Evolutionary conservation across 2,329 filamentous ascomycete species (phyloP).

Genomic region (Arthrobotrys pseudoclavata): DNA sequence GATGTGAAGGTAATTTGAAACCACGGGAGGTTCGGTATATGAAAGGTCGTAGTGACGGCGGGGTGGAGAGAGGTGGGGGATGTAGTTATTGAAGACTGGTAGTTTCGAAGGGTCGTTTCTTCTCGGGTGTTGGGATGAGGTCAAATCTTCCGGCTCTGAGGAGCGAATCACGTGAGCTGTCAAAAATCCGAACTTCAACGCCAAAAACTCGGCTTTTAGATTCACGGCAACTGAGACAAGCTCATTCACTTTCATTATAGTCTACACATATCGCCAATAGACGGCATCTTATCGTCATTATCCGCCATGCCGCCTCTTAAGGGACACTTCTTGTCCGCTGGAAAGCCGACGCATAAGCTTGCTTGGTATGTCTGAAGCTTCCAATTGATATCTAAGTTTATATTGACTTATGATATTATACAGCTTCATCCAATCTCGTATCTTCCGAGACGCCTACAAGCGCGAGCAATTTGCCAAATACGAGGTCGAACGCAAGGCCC

Average conservation of each 20-base stretch:
- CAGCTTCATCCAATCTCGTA: constrained; percentile 83
- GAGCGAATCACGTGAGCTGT: constrained; percentile 40
- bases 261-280: constrained; percentile 19
- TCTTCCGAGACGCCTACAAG: constrained; percentile 96
- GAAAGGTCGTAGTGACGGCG: not conserved
- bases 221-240: not conserved
- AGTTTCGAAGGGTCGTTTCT: not conserved
- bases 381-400: not conserved
- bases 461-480: constrained; percentile 88
- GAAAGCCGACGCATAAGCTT: constrained; percentile 52
- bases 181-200: constrained; percentile 30
- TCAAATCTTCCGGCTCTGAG: constrained; percentile 54
- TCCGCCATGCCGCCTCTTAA: constrained; percentile 34
- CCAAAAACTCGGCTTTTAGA: constrained; percentile 2
- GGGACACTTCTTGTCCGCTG: constrained; percentile 48
- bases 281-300: constrained; percentile 5
- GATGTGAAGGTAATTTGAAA: not conserved
- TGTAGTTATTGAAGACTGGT: constrained; percentile 1
- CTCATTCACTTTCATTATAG: constrained; percentile 10
- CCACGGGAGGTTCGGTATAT: constrained; percentile 2
- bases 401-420: not conserved
- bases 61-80: constrained; percentile 5
- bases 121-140: constrained; percentile 47
- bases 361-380: constrained; percentile 32
- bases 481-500: constrained; percentile 85